A percentile compares a stretch with the other conserved stretches of the same genome.
Evolutionary conservation across 2,329 filamentous ascomycete species (phyloP).

Genomic region (Plenodomus lindquistii): DNA sequence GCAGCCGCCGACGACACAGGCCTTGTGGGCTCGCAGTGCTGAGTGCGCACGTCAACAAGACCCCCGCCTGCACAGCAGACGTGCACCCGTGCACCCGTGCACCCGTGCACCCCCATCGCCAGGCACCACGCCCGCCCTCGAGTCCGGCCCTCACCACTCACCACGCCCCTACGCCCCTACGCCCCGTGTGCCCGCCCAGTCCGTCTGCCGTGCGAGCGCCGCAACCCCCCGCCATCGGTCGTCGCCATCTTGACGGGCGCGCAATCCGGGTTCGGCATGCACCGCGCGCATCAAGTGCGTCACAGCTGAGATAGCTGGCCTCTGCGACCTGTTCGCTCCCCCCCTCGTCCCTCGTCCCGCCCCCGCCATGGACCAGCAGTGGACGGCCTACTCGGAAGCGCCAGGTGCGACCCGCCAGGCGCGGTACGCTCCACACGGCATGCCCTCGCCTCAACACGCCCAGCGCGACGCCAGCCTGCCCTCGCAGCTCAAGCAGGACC

Average conservation of each 20-base stretch:
- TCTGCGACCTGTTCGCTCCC: constrained; percentile 16
- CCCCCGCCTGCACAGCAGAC: constrained; percentile 15
- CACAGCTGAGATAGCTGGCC: constrained; percentile 41
- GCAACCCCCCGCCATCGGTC: not conserved
- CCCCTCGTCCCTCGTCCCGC: constrained; percentile 6
- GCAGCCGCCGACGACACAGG: constrained; percentile 13
- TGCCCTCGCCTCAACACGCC: constrained; percentile 39
- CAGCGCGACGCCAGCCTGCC: constrained; percentile 37
- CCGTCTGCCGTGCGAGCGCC: constrained; percentile 2
- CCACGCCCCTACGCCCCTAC: constrained; percentile 13
- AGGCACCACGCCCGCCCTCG: constrained; percentile 11
- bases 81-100: constrained; percentile 4
- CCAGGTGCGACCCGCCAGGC: constrained; percentile 38
- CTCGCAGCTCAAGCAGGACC: constrained; percentile 40
- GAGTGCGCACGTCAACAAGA: constrained; percentile 16
- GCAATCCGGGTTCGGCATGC: constrained; percentile 44
- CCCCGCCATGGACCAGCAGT: constrained; percentile 45
- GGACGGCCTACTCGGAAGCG: constrained; percentile 42
- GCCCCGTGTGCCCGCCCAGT: constrained; percentile 7
- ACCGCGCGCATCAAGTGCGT: constrained; percentile 35
- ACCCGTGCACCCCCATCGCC: constrained; percentile 12
- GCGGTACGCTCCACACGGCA: constrained; percentile 44
- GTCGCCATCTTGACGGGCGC: constrained; percentile 5
- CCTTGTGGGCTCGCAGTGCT: constrained; percentile 16
- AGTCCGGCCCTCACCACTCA: constrained; percentile 17